phyloP scores from a whole-genome alignment of 805 yeast species.

The Nakazawaea siamensis region DNA sequence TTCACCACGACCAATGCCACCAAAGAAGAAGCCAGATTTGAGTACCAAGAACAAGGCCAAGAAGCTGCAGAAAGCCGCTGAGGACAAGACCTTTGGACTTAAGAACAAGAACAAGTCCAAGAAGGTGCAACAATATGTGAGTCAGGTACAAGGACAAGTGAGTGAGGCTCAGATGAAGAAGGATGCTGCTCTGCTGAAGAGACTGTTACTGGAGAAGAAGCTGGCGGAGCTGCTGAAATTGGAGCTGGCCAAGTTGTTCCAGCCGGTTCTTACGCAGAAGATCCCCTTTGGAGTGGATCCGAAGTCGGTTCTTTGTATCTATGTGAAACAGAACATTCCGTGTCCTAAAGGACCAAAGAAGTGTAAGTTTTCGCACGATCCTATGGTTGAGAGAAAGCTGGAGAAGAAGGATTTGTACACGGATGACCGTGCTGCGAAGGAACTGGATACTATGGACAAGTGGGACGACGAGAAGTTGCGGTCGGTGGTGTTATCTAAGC shows the following conservation, averaged over 20 bases:
- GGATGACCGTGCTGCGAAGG: constrained; percentile 71
- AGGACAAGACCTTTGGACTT: constrained; percentile 88
- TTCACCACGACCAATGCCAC: constrained; percentile 51
- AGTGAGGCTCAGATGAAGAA: constrained; percentile 38
- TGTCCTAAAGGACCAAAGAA: constrained; percentile 72
- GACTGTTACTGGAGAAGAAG: constrained; percentile 79
- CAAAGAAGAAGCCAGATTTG: constrained; percentile 54
- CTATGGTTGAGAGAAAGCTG: constrained; percentile 77
- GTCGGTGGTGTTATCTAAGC: constrained; percentile 80
- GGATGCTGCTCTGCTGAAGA: constrained; percentile 45
- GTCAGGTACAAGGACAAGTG: constrained; percentile 61
- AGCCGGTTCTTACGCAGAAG: constrained; percentile 64
- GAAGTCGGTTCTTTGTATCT: constrained; percentile 83
- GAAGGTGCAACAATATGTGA: constrained; percentile 70
- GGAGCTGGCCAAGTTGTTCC: constrained; percentile 77
- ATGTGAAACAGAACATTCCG: constrained; percentile 71
- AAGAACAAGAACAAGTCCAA: constrained; percentile 93
- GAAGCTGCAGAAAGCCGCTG: constrained; percentile 56
- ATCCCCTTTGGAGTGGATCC: constrained; percentile 98
- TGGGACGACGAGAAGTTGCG: constrained; percentile 97
- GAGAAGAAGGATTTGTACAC: constrained; percentile 89
- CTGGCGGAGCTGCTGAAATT: constrained; percentile 85
- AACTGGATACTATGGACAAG: constrained; percentile 82
- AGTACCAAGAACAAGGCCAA: constrained; percentile 57
- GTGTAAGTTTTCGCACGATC: constrained; percentile 92